phyloP scores from a whole-genome alignment of 2,329 filamentous ascomycete genomes.

The Fusarium oligoseptatum region DNA sequence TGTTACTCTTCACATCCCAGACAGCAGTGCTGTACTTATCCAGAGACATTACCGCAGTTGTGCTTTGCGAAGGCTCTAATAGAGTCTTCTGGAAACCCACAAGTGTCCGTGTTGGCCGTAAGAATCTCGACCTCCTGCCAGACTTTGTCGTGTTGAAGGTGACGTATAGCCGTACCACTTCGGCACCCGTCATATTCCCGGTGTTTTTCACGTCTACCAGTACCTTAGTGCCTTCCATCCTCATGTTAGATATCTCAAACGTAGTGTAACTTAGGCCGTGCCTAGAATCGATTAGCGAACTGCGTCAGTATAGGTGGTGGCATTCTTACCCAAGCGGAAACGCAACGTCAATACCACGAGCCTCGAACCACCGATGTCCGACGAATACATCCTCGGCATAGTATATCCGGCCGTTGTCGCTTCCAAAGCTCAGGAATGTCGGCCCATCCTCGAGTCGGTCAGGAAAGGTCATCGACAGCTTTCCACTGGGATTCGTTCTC shows the following conservation, averaged over 20 bases:
- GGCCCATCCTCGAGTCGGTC: slow-evolving; percentile 15
- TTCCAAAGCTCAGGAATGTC: slow-evolving; percentile 22
- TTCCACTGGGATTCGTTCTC: slow-evolving; percentile 28
- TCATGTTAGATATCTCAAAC: neutral
- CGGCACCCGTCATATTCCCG: neutral
- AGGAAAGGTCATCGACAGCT: slow-evolving; percentile 20
- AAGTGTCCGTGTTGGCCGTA: slow-evolving; percentile 7
- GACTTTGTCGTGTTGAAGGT: neutral
- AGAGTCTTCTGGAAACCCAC: slow-evolving; percentile 9
- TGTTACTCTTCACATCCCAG: slow-evolving; percentile 14
- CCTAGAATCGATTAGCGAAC: neutral
- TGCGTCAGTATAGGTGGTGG: neutral
- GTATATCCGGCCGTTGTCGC: slow-evolving; percentile 18
- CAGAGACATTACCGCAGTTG: neutral
- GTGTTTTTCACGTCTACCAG: slow-evolving; percentile 9
- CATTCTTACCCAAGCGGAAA: slow-evolving; percentile 26
- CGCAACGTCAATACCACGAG: slow-evolving; percentile 6
- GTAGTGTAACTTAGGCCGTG: slow-evolving; percentile 30
- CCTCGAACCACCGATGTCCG: slow-evolving; percentile 30
- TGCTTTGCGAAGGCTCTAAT: neutral
- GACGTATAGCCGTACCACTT: slow-evolving; percentile 25
- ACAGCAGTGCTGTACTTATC: slow-evolving; percentile 17
- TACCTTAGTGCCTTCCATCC: neutral
- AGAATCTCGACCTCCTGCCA: slow-evolving; percentile 14
- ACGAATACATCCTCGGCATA: slow-evolving; percentile 33